A percentile compares a stretch with the other conserved stretches of the same genome.
These are phyloP conservation scores for Hyphopichia pseudoburtonii DNA, from an alignment of 1,139 yeast species.

Conservation along the genomic window DNA sequence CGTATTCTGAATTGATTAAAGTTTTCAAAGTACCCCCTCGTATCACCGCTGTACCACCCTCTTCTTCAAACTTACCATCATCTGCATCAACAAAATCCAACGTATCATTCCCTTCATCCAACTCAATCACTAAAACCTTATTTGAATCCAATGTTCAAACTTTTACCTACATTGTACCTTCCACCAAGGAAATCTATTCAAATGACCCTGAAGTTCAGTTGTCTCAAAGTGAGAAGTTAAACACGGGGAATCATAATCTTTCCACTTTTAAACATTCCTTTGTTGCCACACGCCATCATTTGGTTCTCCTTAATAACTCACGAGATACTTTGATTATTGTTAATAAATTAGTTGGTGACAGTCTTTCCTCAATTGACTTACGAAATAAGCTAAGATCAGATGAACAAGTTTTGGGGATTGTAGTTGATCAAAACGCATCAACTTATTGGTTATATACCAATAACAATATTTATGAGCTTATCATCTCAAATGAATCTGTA, in stretches of 20 bases:
- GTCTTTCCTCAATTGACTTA: conserved; percentile 12
- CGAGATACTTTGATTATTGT: not conserved
- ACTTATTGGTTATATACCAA: conserved; percentile 22
- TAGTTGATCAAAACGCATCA: conserved; percentile 53
- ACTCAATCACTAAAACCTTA: conserved; percentile 5
- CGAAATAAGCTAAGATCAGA: conserved; percentile 11
- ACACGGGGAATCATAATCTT: conserved; percentile 1
- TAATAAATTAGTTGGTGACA: conserved; percentile 22
- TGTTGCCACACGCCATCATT: conserved; percentile 26
- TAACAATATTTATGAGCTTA: conserved; percentile 42
- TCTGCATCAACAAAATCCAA: conserved; percentile 1
- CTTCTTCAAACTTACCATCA: conserved; percentile 1
- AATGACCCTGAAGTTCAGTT: conserved; percentile 29
- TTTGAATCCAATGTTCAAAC: conserved; percentile 14
- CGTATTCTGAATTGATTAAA: conserved; percentile 27
- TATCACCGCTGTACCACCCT: conserved; percentile 9
- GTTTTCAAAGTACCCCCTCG: conserved; percentile 28
- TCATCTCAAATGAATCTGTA: conserved; percentile 64
- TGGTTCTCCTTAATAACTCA: conserved; percentile 15
- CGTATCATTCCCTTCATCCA: not conserved
- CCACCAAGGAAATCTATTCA: conserved; percentile 19
- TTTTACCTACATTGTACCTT: conserved; percentile 17
- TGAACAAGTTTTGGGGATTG: conserved; percentile 54
- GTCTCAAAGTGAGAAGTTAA: conserved; percentile 17
- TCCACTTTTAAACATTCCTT: conserved; percentile 8